Conservation (phyloP, 441 rosid species). For the Syzygium syzygioides region DNA sequence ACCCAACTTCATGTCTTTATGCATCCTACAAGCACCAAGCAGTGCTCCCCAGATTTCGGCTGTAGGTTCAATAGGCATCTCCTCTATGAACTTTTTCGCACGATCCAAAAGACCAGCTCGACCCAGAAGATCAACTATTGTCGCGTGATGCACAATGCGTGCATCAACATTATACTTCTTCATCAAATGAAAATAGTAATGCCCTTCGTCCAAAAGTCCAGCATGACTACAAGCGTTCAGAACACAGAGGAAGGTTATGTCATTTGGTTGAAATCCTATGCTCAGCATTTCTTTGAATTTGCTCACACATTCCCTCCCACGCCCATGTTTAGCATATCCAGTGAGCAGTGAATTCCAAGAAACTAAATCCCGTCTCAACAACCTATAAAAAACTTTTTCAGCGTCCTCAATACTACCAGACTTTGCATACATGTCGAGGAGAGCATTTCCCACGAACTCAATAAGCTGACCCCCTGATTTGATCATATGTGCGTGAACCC, state of each 20-base stretch:
- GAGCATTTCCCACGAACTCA: constrained; percentile 30
- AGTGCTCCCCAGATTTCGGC: constrained; percentile 51
- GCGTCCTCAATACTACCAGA: constrained; percentile 35
- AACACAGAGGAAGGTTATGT: constrained; percentile 41
- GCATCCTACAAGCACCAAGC: constrained; percentile 49
- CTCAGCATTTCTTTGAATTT: constrained; percentile 31
- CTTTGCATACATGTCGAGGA: constrained; percentile 38
- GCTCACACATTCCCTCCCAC: constrained; percentile 26
- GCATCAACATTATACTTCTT: constrained; percentile 31
- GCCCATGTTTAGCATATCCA: constrained; percentile 41
- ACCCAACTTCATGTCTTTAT: constrained; percentile 39
- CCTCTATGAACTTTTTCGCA: constrained; percentile 28
- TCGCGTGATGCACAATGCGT: constrained; percentile 29
- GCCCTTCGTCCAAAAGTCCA: constrained; percentile 37
- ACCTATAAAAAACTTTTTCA: constrained; percentile 23
- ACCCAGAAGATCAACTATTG: constrained; percentile 47
- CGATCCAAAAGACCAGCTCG: constrained; percentile 40
- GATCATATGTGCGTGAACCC: constrained; percentile 33
- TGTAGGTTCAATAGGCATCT: constrained; percentile 36
- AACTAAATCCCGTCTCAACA: constrained; percentile 25
- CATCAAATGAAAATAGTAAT: constrained; percentile 26
- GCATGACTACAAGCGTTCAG: constrained; percentile 53
- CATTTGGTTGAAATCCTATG: constrained; percentile 30
- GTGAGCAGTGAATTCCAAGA: constrained; percentile 40
- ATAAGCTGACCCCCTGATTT: constrained; percentile 31